Percentiles rank a stretch among this genome's conserved stretches.
Evolutionary conservation across 2,329 filamentous ascomycete species (phyloP).

Genomic region (Plectosphaerella cucumerina): DNA sequence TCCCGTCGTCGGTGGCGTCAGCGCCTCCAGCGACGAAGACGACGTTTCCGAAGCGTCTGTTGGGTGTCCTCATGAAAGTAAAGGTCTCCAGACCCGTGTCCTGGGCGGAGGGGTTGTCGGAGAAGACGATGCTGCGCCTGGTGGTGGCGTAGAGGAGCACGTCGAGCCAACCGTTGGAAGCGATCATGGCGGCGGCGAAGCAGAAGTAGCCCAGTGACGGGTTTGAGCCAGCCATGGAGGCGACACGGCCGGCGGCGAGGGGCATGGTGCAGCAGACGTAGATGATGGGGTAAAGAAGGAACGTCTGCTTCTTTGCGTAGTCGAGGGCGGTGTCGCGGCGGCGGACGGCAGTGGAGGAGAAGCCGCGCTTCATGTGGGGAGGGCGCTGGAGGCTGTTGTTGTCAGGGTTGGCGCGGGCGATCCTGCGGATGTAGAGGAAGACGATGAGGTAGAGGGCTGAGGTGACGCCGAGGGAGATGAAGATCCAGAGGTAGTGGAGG

Average conservation of each 20-base stretch:
- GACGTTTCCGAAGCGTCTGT: conserved; percentile 35
- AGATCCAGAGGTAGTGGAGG: conserved; percentile 65
- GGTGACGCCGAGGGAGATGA: conserved; percentile 32
- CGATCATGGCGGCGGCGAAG: conserved; percentile 55
- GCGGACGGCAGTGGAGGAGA: background rate
- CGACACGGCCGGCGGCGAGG: conserved; percentile 60
- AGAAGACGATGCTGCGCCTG: conserved; percentile 48
- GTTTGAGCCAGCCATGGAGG: conserved; percentile 50
- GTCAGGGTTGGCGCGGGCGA: conserved; percentile 9
- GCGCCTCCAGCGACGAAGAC: conserved; percentile 25
- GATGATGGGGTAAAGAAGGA: conserved; percentile 65
- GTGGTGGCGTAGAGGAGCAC: conserved; percentile 50
- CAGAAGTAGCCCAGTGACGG: conserved; percentile 53
- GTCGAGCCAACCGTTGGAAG: conserved; percentile 52
- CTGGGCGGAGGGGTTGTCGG: conserved; percentile 29
- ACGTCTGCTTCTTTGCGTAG: conserved; percentile 41
- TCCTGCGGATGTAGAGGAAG: conserved; percentile 30
- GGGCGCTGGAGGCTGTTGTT: conserved; percentile 16
- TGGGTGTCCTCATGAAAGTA: conserved; percentile 39
- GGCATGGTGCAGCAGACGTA: conserved; percentile 67
- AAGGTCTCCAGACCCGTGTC: conserved; percentile 50
- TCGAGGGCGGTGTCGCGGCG: background rate
- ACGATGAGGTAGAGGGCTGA: conserved; percentile 34
- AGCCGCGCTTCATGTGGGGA: background rate
- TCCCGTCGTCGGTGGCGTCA: conserved; percentile 3